phyloP scores from a whole-genome alignment of 768 basidiomycete genomes.

The Boletales sp. region DNA sequence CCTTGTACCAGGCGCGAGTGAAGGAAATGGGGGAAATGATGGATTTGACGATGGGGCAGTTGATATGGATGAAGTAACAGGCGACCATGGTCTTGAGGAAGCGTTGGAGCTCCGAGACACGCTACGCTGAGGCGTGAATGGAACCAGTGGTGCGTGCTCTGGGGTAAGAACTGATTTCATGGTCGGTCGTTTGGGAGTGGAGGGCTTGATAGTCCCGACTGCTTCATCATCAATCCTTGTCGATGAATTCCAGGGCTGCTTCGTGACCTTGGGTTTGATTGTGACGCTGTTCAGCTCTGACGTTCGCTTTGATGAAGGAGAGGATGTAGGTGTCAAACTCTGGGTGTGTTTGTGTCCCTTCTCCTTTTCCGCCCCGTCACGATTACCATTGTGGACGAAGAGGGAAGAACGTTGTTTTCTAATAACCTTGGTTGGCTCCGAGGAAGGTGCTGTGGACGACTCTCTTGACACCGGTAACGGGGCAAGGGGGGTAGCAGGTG shows the following conservation, averaged over 20 bases:
- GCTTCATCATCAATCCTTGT: constrained; percentile 65
- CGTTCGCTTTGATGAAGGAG: constrained; percentile 42
- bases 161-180: constrained; percentile 46
- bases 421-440: constrained; percentile 46
- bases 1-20: constrained; percentile 26
- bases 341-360: constrained; percentile 66
- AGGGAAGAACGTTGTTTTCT: constrained; percentile 65
- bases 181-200: constrained; percentile 46
- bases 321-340: constrained; percentile 69
- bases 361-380: constrained; percentile 49
- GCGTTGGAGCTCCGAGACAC: constrained; percentile 71
- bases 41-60: constrained; percentile 54
- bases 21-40: constrained; percentile 35
- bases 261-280: constrained; percentile 36
- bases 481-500: constrained; percentile 39
- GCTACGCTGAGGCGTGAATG: constrained; percentile 56
- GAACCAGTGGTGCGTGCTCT: constrained; percentile 43
- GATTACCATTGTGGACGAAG: constrained; percentile 47
- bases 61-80: constrained; percentile 66
- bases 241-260: constrained; percentile 77
- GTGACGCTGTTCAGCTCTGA: constrained; percentile 38
- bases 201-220: constrained; percentile 42
- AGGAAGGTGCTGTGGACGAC: constrained; percentile 38
- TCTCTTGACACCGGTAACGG: constrained; percentile 46
- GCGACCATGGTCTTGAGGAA: constrained; percentile 80